A percentile compares a stretch with the other conserved stretches of the same genome.
phyloP scores from a whole-genome alignment of 495 filamentous ascomycete genomes.

The Rhizodiscina lignyota region DNA sequence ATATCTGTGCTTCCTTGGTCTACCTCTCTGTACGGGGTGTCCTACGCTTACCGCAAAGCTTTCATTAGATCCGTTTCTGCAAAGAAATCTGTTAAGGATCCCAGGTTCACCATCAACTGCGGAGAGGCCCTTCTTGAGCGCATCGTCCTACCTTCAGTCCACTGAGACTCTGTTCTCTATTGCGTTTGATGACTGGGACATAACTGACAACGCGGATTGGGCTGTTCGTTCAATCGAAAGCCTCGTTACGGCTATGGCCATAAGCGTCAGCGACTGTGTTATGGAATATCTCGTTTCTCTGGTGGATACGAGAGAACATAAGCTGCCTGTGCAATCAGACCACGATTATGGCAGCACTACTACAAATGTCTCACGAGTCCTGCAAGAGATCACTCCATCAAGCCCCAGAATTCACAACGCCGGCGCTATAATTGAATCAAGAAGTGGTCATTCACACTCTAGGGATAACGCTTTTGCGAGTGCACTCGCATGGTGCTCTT shows the following conservation, averaged over 20 bases:
- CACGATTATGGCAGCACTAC: too few relatives aligned
- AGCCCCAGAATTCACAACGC: neutral
- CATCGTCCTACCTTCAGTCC: neutral
- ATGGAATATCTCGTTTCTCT: too few relatives aligned
- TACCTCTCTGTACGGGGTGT: conserved; percentile 40
- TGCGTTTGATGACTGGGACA: neutral
- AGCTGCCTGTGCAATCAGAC: too few relatives aligned
- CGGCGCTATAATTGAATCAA: neutral
- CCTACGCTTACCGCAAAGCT: neutral
- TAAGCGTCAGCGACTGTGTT: too few relatives aligned
- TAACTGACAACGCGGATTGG: too few relatives aligned
- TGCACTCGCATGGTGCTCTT: neutral
- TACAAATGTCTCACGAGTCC: too few relatives aligned
- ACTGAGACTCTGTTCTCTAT: neutral
- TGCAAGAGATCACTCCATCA: neutral
- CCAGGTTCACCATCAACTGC: neutral
- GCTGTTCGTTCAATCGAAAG: too few relatives aligned
- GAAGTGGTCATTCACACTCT: neutral
- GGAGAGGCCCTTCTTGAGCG: neutral
- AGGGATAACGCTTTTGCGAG: neutral
- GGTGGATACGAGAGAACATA: too few relatives aligned
- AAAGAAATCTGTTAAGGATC: neutral
- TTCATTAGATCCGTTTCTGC: neutral
- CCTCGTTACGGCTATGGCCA: too few relatives aligned
- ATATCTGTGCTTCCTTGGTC: conserved; percentile 51